These are phyloP conservation scores for Hapsidospora chrysogenum DNA, from an alignment of 495 filamentous ascomycete species.

Conservation along the genomic window DNA sequence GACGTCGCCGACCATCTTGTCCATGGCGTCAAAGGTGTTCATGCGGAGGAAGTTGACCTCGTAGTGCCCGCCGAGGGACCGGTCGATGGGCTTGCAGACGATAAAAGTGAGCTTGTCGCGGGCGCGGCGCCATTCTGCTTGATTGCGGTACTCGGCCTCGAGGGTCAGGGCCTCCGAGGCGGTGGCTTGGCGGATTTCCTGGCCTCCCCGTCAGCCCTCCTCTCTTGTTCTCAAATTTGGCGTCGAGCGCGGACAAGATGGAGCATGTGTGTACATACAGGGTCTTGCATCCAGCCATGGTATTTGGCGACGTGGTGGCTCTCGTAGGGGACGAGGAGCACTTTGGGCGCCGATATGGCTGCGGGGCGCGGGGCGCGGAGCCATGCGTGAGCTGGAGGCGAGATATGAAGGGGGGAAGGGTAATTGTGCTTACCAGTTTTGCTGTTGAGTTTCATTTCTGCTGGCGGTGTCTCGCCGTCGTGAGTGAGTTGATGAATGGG, in stretches of 20 bases:
- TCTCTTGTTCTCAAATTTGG: constrained; percentile 1
- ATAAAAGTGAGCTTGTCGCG: constrained; percentile 65
- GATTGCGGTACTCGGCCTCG: constrained; percentile 72
- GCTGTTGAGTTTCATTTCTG: constrained; percentile 24
- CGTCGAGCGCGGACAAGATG: background rate
- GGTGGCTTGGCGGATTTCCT: constrained; percentile 70
- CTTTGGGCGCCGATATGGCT: constrained; percentile 50
- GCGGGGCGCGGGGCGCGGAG: background rate
- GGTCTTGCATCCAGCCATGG: constrained; percentile 82
- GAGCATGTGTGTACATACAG: constrained; percentile 27
- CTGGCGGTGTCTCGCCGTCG: too few species aligned
- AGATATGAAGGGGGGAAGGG: background rate
- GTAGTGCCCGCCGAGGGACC: background rate
- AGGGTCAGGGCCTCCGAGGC: constrained; percentile 69
- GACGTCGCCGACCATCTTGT: constrained; percentile 65
- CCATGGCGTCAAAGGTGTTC: constrained; percentile 25
- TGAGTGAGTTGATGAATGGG: too few species aligned
- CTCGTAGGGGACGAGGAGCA: constrained; percentile 74
- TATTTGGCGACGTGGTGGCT: constrained; percentile 65
- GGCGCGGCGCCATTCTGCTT: constrained; percentile 61
- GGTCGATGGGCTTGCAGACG: constrained; percentile 26
- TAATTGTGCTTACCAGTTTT: constrained; percentile 16
- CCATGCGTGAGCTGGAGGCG: background rate
- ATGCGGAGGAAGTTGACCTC: background rate
- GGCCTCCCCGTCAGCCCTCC: too few species aligned